Base-by-base conservation (phyloP, 2,329 filamentous ascomycete genomes). In the Eutypa lata region DNA sequence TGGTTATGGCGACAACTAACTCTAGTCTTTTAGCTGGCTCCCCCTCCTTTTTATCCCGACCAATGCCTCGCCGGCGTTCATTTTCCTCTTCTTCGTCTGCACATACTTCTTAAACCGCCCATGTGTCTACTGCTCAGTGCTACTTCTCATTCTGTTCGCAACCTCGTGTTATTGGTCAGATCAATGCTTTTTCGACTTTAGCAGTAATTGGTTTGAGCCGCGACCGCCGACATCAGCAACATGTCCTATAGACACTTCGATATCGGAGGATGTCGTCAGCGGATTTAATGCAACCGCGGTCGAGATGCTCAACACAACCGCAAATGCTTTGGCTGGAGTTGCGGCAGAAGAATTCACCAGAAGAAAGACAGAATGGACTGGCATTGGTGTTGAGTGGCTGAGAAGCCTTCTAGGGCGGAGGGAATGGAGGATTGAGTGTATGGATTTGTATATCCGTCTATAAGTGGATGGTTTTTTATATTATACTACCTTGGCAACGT, bases 61-160 rank as follows among this genome's bases (percentile, higher is more conserved):
- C 54, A 91, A 92, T 70, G 88, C 90, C 62, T 91, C 89, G 53
- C 90, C 90, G 24, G 82, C 89, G 65, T 92, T 93, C 76, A 90
- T 94, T 70, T 84, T 93, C 74, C 83, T 91, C 73, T 91, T 94
- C 79, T 88, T 99, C 76, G 81, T 91, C 60, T 91, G 92, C 71
- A 96, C 92, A 60, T 97, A 96, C 79, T 90, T 96, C 74, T 86
- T 99, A 65, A 96, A 97, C 75, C 87, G 93, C 51, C 94, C 94
- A 50, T 99, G 94, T 77, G 88, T 96, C 63, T 99, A 99, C 81
- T 99, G 94, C 82, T 96, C 91, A 56, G 86, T 97, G 57, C 88
- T 99, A 50, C 90, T 99, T 47, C 82, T 96, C 60, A 91, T 97
- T 63, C 90, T 99, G 62, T 96, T 97, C 77, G 82, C 92, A 61